Evolutionary conservation across 192 early-diverging fungal species (phyloP).

Genomic region (Spinellus fusiger): DNA sequence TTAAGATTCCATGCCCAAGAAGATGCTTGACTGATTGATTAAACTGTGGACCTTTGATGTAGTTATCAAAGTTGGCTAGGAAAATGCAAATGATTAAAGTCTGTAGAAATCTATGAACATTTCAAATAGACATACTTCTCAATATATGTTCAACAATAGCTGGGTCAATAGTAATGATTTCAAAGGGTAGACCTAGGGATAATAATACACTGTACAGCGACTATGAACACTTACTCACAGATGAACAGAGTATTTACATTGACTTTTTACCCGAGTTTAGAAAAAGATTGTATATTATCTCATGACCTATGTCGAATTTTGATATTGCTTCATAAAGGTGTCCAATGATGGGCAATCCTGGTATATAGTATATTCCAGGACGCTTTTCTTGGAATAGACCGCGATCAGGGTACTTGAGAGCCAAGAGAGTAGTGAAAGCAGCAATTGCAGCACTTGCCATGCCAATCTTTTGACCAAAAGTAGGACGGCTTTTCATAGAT

Average conservation of each 20-base stretch:
- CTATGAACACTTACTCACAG: neutral
- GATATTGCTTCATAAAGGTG: neutral
- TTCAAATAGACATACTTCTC: slow-evolving; percentile 4
- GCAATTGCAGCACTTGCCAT: slow-evolving; percentile 1
- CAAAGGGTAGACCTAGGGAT: neutral
- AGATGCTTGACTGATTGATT: slow-evolving; percentile 38
- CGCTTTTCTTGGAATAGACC: slow-evolving; percentile 12
- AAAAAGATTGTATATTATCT: neutral
- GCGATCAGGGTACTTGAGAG: slow-evolving; percentile 9
- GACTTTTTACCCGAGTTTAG: neutral
- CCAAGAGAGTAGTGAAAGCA: neutral
- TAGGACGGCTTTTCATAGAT: too few species aligned
- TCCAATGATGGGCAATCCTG: slow-evolving; percentile 12
- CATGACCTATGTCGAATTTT: neutral
- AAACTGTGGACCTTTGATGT: slow-evolving; percentile 36
- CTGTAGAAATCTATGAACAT: neutral
- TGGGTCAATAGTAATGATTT: slow-evolving; percentile 18
- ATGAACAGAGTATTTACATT: neutral
- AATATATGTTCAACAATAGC: slow-evolving; percentile 19
- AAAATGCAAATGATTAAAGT: neutral
- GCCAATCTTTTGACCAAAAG: too few species aligned
- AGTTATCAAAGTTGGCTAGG: slow-evolving; percentile 26
- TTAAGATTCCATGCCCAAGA: slow-evolving; percentile 64
- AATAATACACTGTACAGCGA: neutral
- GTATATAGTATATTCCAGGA: neutral